Evolutionary conservation across 306 rosid genomes (phyloP).

Genomic region (Prunus persica): Prunus_persica_NCBIv2 NC_034011.1:23061001-23061500

Average conservation of each 20-base stretch:
- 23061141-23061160: background rate
- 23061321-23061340: background rate
- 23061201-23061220: background rate
- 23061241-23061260: background rate
- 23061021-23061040: background rate
- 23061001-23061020: background rate
- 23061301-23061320: background rate
- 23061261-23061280: background rate
- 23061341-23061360: conserved; percentile 7
- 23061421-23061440: background rate
- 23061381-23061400: background rate
- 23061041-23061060: background rate
- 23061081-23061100: background rate
- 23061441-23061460: background rate
- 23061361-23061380: background rate
- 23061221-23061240: background rate
- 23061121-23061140: background rate
- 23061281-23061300: background rate
- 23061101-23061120: background rate
- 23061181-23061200: background rate
- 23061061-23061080: background rate
- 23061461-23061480: no score
- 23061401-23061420: background rate
- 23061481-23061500: background rate
- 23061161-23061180: conserved; percentile 6